These are phyloP conservation scores for Saccharum spontaneum DNA, from an alignment of 176 grass and related monocot species.

Conservation along the genomic window DNA sequence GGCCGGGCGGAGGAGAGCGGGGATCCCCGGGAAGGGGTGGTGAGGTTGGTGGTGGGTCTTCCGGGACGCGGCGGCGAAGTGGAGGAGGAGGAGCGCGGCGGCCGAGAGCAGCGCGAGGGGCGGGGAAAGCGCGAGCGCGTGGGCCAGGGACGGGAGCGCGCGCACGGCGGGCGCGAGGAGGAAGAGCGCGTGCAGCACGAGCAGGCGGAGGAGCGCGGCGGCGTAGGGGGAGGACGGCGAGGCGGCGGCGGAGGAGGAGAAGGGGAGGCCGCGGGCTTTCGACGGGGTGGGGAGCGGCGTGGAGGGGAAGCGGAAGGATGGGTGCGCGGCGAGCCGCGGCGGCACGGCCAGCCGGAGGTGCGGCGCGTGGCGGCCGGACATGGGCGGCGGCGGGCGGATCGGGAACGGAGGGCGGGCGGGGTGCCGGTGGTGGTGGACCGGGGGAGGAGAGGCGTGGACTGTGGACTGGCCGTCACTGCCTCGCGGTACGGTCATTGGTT, in stretches of 20 bases:
- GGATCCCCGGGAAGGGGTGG: conserved; percentile 41
- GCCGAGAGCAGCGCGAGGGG: conserved; percentile 52
- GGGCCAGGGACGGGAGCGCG: conserved; percentile 36
- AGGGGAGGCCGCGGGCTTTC: conserved; percentile 34
- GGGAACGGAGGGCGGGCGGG: background rate
- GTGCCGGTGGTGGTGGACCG: background rate
- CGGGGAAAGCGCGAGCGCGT: conserved; percentile 33
- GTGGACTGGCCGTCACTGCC: background rate
- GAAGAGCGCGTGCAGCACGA: conserved; percentile 54
- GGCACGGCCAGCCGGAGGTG: conserved; percentile 61
- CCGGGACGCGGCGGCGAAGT: conserved; percentile 5
- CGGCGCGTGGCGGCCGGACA: conserved; percentile 31
- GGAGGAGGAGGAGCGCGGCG: conserved; percentile 38
- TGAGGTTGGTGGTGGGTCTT: conserved; percentile 24
- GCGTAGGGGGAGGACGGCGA: conserved; percentile 53
- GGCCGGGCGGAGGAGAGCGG: conserved; percentile 42
- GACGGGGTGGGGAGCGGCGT: conserved; percentile 52
- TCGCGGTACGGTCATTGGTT: background rate
- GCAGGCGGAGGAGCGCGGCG: conserved; percentile 51
- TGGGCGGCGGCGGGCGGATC: conserved; percentile 30
- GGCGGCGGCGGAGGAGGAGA: conserved; percentile 2
- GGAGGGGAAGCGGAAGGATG: conserved; percentile 41
- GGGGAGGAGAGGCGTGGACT: conserved; percentile 1
- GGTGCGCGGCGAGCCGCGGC: conserved; percentile 35
- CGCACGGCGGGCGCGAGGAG: conserved; percentile 46